These are phyloP conservation scores for Mantamonas sphyraenae DNA, from an alignment of 78 protist genomes.

Conservation along the genomic window DNA sequence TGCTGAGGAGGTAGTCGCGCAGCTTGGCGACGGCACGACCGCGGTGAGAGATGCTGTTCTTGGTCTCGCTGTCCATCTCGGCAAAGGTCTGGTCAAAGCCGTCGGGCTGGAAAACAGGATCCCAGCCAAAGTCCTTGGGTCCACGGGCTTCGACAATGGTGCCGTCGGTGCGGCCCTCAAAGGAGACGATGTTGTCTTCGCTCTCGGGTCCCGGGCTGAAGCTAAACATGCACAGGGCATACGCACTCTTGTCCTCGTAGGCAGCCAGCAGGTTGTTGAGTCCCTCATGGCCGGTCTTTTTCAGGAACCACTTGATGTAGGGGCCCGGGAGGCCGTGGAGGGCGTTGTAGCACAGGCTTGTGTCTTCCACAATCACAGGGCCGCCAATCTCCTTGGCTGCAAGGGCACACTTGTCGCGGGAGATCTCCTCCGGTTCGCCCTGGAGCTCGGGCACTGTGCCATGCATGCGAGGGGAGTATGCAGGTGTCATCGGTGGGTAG, in stretches of 20 bases:
- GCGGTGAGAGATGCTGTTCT: slow-evolving; percentile 87
- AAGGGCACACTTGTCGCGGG: slow-evolving; percentile 59
- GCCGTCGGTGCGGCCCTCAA: slow-evolving; percentile 69
- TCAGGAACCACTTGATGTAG: slow-evolving; percentile 90
- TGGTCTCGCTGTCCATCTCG: slow-evolving; percentile 68
- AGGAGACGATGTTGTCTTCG: slow-evolving; percentile 59
- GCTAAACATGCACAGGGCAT: slow-evolving; percentile 88
- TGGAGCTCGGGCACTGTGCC: slow-evolving; percentile 92
- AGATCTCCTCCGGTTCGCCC: slow-evolving; percentile 85
- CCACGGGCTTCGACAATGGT: slow-evolving; percentile 81
- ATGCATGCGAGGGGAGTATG: not conserved
- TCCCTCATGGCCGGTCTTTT: slow-evolving; percentile 75
- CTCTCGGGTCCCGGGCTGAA: slow-evolving; percentile 64
- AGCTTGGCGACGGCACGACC: slow-evolving; percentile 52
- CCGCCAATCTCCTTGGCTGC: slow-evolving; percentile 72
- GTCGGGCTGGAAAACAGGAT: slow-evolving; percentile 84
- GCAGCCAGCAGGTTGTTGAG: slow-evolving; percentile 77
- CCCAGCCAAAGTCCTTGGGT: slow-evolving; percentile 76
- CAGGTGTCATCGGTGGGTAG: no score
- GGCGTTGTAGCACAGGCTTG: slow-evolving; percentile 92
- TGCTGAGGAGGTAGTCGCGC: slow-evolving; percentile 17
- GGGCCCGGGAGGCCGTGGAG: slow-evolving; percentile 92
- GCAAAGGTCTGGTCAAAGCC: slow-evolving; percentile 69
- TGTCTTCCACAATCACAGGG: slow-evolving; percentile 90
- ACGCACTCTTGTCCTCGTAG: slow-evolving; percentile 76